Conservation (phyloP, 768 basidiomycete species). For the Hydnomerulius pinastri region DNA sequence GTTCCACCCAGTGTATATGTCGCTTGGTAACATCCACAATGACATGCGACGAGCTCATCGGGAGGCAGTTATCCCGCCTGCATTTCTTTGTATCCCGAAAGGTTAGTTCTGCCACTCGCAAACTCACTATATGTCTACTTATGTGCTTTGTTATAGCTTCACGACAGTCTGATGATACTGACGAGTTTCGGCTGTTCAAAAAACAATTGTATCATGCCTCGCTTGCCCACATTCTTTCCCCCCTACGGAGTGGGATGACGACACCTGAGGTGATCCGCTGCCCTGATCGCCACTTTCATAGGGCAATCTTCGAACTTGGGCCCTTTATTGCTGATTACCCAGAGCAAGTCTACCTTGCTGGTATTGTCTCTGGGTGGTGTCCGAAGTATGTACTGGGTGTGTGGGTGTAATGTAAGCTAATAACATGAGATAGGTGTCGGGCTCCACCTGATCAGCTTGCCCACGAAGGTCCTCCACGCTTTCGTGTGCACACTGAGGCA, state of each 20-base stretch:
- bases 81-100: conserved; percentile 33
- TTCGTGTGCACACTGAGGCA: conserved; percentile 23
- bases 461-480: neutral
- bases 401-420: neutral
- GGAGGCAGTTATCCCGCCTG: conserved; percentile 20
- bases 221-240: conserved; percentile 24
- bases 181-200: conserved; percentile 29
- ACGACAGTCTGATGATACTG: neutral
- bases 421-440: conserved; percentile 19
- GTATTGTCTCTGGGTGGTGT: conserved; percentile 39
- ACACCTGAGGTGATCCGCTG: conserved; percentile 25
- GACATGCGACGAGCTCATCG: conserved; percentile 2
- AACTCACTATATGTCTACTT: too few relatives aligned
- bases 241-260: conserved; percentile 29
- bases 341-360: conserved; percentile 36
- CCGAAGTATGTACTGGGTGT: conserved; percentile 22
- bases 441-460: conserved; percentile 5
- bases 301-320: conserved; percentile 35
- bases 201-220: conserved; percentile 35
- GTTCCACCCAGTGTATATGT: conserved; percentile 11
- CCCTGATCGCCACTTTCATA: conserved; percentile 32
- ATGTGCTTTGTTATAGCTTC: neutral
- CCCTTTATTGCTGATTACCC: conserved; percentile 44
- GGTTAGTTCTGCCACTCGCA: conserved; percentile 20
- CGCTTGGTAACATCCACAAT: conserved; percentile 11